Base-by-base conservation (phyloP, 1,139 yeast genomes). In the Blastobotrys raffinosifermentans region DNA sequence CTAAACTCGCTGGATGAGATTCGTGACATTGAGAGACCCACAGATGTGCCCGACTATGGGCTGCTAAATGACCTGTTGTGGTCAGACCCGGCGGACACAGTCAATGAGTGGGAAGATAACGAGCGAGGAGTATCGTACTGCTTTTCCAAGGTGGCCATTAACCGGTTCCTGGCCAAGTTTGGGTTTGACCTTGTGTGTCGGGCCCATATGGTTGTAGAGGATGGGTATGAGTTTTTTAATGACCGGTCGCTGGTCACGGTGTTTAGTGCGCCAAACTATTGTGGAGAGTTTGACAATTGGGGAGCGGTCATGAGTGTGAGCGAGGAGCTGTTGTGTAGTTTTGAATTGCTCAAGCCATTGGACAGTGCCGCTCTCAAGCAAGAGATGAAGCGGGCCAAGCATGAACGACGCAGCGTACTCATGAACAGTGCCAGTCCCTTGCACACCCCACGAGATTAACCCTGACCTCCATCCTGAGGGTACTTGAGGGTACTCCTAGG, bases 201-300 rank as follows among this genome's bases (percentile, higher is more conserved):
- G 50, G 97, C 97, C 13, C 97, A 91, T 64, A 89, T 91, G 97
- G 97, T 91, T 47, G 97, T 91, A 18, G 97, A 91, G 58, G 98
- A 91, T 59, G 98, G 98, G 1, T 91, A 91, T 60, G 97, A 91
- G 64, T 91, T 91, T 59, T 91, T 91, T 66, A 89, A 89, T 58
- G 96, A 89, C 59, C 72, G 94, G 38, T 83, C 94, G 19, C 69
- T 91, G 46, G 97, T 91, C 4, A 91, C 98, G 0, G 96, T 91
- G 10, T 91, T 91, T 60, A 77, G 87, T 39, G 98, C 98, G 0
- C 97, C 98, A 1, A 91, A 91, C 61, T 91, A 91, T 58, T 91
- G 98, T 64, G 97, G 98, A 26, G 98, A 91, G 61, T 91, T 91
- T 55, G 97, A 91, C 60, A 91, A 91, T 57, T 91, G 96, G 96